Evolutionary conservation across 805 yeast genomes (phyloP).

Genomic region (Suhomyces pyralidae): DNA sequence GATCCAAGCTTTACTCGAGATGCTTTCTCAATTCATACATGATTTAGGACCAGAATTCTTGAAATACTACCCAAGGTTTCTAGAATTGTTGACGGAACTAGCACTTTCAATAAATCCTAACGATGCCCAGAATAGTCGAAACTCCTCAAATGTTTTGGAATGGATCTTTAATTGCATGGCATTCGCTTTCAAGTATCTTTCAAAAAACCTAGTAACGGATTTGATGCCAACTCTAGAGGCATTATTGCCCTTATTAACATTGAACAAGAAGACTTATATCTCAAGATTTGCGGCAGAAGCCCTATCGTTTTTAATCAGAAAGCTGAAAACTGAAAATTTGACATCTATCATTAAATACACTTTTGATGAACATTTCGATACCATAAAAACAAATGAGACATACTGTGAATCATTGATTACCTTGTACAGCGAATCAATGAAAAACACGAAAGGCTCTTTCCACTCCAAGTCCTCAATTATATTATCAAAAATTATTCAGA

Average conservation of each 20-base stretch:
- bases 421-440: slow-evolving; percentile 71
- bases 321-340: slow-evolving; percentile 51
- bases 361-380: slow-evolving; percentile 30
- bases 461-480: slow-evolving; percentile 68
- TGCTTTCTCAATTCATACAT: slow-evolving; percentile 78
- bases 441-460: slow-evolving; percentile 64
- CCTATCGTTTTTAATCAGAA: slow-evolving; percentile 75
- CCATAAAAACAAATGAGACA: slow-evolving; percentile 37
- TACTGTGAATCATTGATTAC: slow-evolving; percentile 58
- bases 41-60: slow-evolving; percentile 91
- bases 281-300: slow-evolving; percentile 89
- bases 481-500: slow-evolving; percentile 42
- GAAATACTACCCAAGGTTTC: slow-evolving; percentile 56
- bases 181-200: slow-evolving; percentile 82
- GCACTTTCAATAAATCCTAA: slow-evolving; percentile 37
- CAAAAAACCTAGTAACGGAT: slow-evolving; percentile 60
- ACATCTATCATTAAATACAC: slow-evolving; percentile 43
- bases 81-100: slow-evolving; percentile 50
- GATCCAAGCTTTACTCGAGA: slow-evolving; percentile 76
- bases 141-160: slow-evolving; percentile 66
- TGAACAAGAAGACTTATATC: slow-evolving; percentile 57
- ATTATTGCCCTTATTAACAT: slow-evolving; percentile 61
- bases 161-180: slow-evolving; percentile 84
- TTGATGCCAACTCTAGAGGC: slow-evolving; percentile 65
- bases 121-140: slow-evolving; percentile 50